Evolutionary conservation across 1,284 basidiomycete species (phyloP), one percentile per base, ranked within the genome.

Genomic region (Pterula multifida): DNA sequence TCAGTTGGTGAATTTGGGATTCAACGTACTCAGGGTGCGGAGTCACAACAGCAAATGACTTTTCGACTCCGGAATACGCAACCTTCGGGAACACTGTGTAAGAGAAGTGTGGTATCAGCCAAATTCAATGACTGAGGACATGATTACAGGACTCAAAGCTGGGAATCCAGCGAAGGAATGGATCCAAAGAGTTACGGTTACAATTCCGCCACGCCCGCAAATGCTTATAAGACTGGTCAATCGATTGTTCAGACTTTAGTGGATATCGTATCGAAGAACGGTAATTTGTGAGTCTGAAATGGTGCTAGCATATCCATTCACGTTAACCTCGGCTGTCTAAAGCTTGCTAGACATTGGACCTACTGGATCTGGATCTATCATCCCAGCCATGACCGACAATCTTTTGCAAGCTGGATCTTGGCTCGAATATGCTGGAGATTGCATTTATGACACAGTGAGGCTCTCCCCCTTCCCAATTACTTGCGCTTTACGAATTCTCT

Each of bases 111-210:
- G 6, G 15, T 32, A 6, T 32, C 28, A 6, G n/a, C n/a, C n/a
- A n/a, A n/a, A n/a, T n/a, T n/a, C n/a, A n/a, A n/a, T n/a, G n/a
- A n/a, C n/a, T n/a, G n/a, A n/a, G n/a, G n/a, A n/a, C n/a, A n/a
- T n/a, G 15, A 6, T 6, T 6, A 32, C 15, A 32, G 28, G 6
- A 32, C 28, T 15, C 28, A 32, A 6, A 32, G 28, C n/a, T 44
- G 39, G 39, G 39, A 44, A 19, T 17, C 39, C n/a, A 19, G 17
- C 39, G 39, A 44, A 44, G 39, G 39, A 44, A 19, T 44, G 39
- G 39, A 44, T 17, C 39, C 39, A 6, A 6, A 9, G 6, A 44
- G 39, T 44, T 44, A 19, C 17, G 39, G 39, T 17, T 44, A 9
- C 23, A 44, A 44, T 11, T 44, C n/a, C 6, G 39, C 39, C 11